phyloP scores from a whole-genome alignment of 2,329 filamentous ascomycete species.

The Harringtonia lauricola region DNA sequence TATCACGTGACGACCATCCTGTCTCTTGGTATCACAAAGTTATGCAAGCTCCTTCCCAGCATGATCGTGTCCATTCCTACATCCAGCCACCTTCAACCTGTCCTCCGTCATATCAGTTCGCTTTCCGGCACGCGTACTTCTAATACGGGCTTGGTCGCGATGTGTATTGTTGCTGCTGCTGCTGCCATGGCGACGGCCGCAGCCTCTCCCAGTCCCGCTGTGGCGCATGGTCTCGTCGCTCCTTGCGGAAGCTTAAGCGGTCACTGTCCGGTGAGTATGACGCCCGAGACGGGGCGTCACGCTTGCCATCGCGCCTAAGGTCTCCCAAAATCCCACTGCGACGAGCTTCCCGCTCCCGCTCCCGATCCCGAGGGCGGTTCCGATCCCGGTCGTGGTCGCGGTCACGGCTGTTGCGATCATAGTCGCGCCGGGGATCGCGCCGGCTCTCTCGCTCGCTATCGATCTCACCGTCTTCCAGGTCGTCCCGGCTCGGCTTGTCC shows the following conservation, averaged over 20 bases:
- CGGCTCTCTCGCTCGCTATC: slow-evolving; percentile 24
- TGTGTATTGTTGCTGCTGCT: slow-evolving; percentile 9
- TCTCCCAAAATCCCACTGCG: slow-evolving; percentile 10
- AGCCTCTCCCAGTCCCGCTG: slow-evolving; percentile 12
- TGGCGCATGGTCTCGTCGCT: slow-evolving; percentile 9
- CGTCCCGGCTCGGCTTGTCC: slow-evolving; percentile 13
- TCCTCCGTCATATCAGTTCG: slow-evolving; percentile 18
- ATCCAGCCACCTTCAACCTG: no score
- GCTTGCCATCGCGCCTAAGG: slow-evolving; percentile 1
- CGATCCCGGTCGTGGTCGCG: slow-evolving; percentile 5
- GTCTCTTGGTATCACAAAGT: no score
- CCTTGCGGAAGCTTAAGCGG: slow-evolving; percentile 15
- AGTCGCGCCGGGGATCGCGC: slow-evolving; percentile 15
- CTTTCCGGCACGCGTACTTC: neutral
- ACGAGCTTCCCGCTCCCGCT: slow-evolving; percentile 19
- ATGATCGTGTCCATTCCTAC: neutral
- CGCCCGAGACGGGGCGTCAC: slow-evolving; percentile 1
- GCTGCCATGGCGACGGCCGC: slow-evolving; percentile 13
- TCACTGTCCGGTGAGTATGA: slow-evolving; percentile 11
- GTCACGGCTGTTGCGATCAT: slow-evolving; percentile 8
- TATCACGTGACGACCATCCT: no score
- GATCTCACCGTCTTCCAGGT: slow-evolving; percentile 26
- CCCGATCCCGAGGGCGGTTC: slow-evolving; percentile 22
- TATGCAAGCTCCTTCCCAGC: no score
- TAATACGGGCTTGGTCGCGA: slow-evolving; percentile 10